Evolutionary conservation across 2,329 filamentous ascomycete species (phyloP), one percentile per base, ranked within the genome.

Genomic region (Chrysoporthe puriensis): DNA sequence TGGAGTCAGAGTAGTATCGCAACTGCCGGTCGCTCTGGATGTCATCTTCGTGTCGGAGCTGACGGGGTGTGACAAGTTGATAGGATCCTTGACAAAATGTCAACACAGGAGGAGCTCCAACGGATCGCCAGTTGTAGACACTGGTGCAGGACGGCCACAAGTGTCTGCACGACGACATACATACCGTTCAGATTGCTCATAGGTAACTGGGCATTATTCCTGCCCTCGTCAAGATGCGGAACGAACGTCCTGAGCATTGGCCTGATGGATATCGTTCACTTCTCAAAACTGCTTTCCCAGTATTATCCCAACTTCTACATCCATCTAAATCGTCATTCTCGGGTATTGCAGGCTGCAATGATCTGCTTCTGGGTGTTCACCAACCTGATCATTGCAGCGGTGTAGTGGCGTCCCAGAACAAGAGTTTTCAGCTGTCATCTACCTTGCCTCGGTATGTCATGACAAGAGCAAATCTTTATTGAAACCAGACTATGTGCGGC

Each of bases 51-150:
- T 54, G 46, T 32, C 34, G 18, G 46, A 26, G 34, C 42, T 32
- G 48, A n/a, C 34, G 46, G 34, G n/a, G 40, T 40, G 36, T 26
- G 34, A 54, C 61, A 48, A 42, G 61, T n/a, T 18, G 48, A 63
- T 16, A 34, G 18, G 34, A n/a, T 54, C 11, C 11, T 43, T 26
- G 46, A 26, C 48, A 32, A 26, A 34, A 54, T 43, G n/a, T 54
- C n/a, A 11, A 21, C 34, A 34, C 4, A 7, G 14, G 18, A 50
- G 32, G 16, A 6, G 14, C 13, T 16, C 32, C 32, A 36, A 40
- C 16, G 34, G 34, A n/a, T 40, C 34, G 40, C 34, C 34, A 57
- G 52, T 9, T 57, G 54, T 57, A 16, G 54, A 9, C 36, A 40
- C 36, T 40, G 16, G 34, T 57, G 34, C 40, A 16, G 14, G 16